Conservation (phyloP, 768 basidiomycete species). For the Lactarius indigo region DNA sequence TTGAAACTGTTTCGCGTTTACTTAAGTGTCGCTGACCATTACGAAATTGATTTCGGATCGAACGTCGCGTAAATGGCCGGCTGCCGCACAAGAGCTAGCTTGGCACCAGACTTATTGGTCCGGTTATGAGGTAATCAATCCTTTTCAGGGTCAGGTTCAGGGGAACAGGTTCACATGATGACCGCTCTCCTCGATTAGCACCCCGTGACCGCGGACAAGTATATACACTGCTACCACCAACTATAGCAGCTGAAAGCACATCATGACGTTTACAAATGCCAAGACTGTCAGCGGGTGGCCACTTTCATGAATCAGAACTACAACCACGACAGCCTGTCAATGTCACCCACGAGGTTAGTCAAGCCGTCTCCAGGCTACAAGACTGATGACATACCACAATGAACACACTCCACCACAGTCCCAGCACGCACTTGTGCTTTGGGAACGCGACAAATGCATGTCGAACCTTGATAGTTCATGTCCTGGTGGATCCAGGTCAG, state of each 20-base stretch:
- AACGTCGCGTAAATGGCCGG: too few species aligned
- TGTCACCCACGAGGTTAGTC: slow-evolving; percentile 32
- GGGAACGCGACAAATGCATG: slow-evolving; percentile 96
- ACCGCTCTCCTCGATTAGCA: neutral
- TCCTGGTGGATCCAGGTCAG: slow-evolving; percentile 53
- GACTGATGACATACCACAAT: slow-evolving; percentile 71
- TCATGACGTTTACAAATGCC: neutral
- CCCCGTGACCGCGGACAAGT: neutral
- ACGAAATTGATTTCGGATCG: neutral
- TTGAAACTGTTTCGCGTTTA: neutral
- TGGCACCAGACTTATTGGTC: too few species aligned
- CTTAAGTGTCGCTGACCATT: neutral
- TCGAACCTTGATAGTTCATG: slow-evolving; percentile 99
- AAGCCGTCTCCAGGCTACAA: slow-evolving; percentile 16
- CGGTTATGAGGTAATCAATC: too few species aligned
- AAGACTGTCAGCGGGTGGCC: neutral
- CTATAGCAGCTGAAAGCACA: too few species aligned
- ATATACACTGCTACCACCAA: neutral
- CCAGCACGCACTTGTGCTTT: slow-evolving; percentile 89
- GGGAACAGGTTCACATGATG: neutral
- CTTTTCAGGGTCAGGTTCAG: neutral
- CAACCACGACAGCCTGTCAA: slow-evolving; percentile 84
- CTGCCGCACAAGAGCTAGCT: neutral
- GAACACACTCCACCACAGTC: slow-evolving; percentile 92
- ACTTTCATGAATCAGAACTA: slow-evolving; percentile 73